Evolutionary conservation across 331 rosid species (phyloP), one percentile per base, ranked within the genome.

Genomic region (Ulmus americana): DNA sequence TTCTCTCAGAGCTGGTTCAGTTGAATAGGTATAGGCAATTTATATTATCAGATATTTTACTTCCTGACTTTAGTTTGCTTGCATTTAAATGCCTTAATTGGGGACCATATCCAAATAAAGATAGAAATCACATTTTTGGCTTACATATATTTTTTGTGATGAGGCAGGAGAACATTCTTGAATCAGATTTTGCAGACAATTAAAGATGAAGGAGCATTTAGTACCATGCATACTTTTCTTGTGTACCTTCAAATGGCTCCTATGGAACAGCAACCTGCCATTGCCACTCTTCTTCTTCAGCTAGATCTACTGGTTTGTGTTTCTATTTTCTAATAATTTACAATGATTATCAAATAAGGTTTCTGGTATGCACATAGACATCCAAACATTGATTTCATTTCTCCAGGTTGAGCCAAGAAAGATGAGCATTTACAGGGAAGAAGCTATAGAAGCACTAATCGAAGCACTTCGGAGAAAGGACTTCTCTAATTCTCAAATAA

Each of bases 391-490:
- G 38, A 52, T 64, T 75, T 6, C 68, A 20, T 49, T 61, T 75
- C 68, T 76, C 45, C 80, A 91, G 96, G 92, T 79, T 77, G 95
- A 86, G 79, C 95, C 97, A 11, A 73, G 84, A 39, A 85, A 86
- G 84, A 88, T 86, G 97, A 88, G 97, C 86, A 86, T 92, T 47
- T 88, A 88, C 71, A 75, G 89, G 86, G 97, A 91, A 83, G 96
- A 91, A 75, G 83, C 96, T 51, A 77, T 88, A 59, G 97, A 92
- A 56, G 74, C 82, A 38, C 62, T 92, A 61, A 85, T 85, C 43
- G 96, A 88, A 83, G 79, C 96, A 45, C 85, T 92, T 40, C 70
- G 81, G 77, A 82, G 77, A 67, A 86, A 86, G 65, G 90, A 92
- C 52, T 83, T 80, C 76, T 72, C 85, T 64, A 80, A 74, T 55